These are phyloP conservation scores for Mycena leptocephala DNA, from an alignment of 768 basidiomycete genomes.

Conservation along the genomic window DNA sequence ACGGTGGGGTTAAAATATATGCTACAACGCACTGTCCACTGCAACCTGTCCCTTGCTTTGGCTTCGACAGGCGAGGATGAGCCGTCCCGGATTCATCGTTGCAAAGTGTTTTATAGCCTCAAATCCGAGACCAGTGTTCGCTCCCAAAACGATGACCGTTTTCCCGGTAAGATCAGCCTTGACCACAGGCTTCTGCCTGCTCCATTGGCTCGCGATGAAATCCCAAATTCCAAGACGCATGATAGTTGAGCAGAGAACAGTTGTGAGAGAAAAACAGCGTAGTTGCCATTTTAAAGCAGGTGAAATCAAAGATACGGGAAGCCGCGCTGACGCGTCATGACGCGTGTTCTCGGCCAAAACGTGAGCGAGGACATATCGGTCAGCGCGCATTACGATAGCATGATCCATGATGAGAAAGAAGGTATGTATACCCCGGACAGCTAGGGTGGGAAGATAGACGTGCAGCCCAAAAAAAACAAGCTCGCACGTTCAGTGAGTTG, in stretches of 20 bases:
- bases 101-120: conserved; percentile 26
- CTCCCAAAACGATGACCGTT: conserved; percentile 16
- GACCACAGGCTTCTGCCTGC: not conserved
- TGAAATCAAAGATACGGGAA: too few relatives aligned
- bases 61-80: conserved; percentile 21
- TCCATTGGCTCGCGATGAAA: not conserved
- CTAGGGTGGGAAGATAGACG: too few relatives aligned
- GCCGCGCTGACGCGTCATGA: too few relatives aligned
- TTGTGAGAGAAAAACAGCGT: too few relatives aligned
- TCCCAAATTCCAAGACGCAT: not conserved
- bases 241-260: not conserved
- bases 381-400: too few relatives aligned
- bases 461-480: too few relatives aligned
- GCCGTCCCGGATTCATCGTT: conserved; percentile 13
- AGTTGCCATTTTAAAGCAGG: not conserved
- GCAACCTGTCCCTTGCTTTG: conserved; percentile 18
- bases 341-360: too few relatives aligned
- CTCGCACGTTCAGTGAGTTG: too few relatives aligned
- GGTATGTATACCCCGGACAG: too few relatives aligned
- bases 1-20: not conserved
- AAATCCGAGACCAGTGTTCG: conserved; percentile 20
- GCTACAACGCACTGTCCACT: not conserved
- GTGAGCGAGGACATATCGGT: too few relatives aligned
- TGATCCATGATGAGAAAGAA: too few relatives aligned
- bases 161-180: conserved; percentile 13